These are phyloP conservation scores for Hanseniaspora hatyaiensis DNA, from an alignment of 805 yeast species.

Conservation along the genomic window DNA sequence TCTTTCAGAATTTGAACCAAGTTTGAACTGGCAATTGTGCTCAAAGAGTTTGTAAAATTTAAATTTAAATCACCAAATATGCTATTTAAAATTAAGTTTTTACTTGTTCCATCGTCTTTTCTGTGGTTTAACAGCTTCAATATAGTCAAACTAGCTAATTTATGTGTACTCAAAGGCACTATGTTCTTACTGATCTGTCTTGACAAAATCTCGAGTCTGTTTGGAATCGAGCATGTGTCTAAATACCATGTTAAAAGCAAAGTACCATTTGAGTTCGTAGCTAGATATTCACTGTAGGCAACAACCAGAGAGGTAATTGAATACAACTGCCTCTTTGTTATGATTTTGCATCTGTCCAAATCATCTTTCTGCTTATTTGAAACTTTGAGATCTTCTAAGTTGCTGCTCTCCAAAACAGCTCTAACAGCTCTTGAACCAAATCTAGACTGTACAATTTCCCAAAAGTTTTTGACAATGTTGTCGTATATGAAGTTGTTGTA, in stretches of 20 bases:
- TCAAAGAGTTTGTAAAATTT: constrained; percentile 18
- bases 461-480: constrained; percentile 61
- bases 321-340: constrained; percentile 54
- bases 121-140: constrained; percentile 66
- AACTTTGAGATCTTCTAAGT: constrained; percentile 19
- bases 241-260: constrained; percentile 85
- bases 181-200: constrained; percentile 51
- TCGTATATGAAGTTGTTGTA: constrained; percentile 85
- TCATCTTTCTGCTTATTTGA: not conserved
- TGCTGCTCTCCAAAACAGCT: constrained; percentile 77
- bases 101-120: constrained; percentile 46
- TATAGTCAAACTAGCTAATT: constrained; percentile 72
- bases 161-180: constrained; percentile 58
- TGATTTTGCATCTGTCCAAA: constrained; percentile 21
- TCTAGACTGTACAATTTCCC: constrained; percentile 73
- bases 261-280: constrained; percentile 77
- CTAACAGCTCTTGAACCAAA: constrained; percentile 93
- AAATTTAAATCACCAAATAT: constrained; percentile 44
- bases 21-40: constrained; percentile 20
- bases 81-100: constrained; percentile 48
- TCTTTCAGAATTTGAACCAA: constrained; percentile 17
- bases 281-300: constrained; percentile 64
- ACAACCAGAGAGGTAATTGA: constrained; percentile 69
- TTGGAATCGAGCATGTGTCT: constrained; percentile 63
- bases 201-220: constrained; percentile 56